These are phyloP conservation scores for Amphicarpaea edgeworthii DNA, from an alignment of 306 rosid genomes.

Conservation along the genomic window DNA sequence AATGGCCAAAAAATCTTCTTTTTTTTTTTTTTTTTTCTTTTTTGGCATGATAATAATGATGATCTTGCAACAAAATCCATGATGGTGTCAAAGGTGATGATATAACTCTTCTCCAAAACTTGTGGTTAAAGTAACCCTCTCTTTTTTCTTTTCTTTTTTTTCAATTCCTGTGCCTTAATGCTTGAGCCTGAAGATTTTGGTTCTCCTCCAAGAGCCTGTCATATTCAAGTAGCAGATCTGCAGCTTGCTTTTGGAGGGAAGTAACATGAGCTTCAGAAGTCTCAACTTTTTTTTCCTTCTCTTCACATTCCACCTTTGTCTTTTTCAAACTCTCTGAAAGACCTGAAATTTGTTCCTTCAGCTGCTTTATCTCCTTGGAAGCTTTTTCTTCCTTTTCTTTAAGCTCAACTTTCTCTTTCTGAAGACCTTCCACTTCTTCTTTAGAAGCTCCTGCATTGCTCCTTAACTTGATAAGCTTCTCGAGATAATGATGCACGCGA, in stretches of 20 bases:
- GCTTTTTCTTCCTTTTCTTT: conserved; percentile 69
- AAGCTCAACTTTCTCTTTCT: conserved; percentile 57
- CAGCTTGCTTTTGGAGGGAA: conserved; percentile 82
- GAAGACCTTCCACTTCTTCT: conserved; percentile 69
- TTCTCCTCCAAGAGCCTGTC: conserved; percentile 84
- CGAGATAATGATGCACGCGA: conserved; percentile 73
- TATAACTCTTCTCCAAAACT: too few relatives aligned
- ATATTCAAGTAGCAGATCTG: conserved; percentile 81
- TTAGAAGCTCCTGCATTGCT: conserved; percentile 60
- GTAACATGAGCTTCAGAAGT: conserved; percentile 74
- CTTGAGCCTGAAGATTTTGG: conserved; percentile 81
- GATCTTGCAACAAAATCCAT: too few relatives aligned
- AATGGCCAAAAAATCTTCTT: too few relatives aligned
- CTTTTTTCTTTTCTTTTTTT: too few relatives aligned
- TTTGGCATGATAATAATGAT: too few relatives aligned
- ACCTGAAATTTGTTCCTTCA: conserved; percentile 55
- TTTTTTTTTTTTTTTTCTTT: too few relatives aligned
- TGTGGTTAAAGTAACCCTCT: too few relatives aligned
- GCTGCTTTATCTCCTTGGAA: conserved; percentile 61
- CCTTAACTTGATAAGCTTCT: conserved; percentile 62
- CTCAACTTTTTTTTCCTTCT: conserved; percentile 71
- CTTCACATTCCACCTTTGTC: conserved; percentile 64
- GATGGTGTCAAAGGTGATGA: too few relatives aligned
- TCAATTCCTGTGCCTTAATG: conserved; percentile 42
- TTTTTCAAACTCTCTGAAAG: conserved; percentile 69